These are phyloP conservation scores for Tilletia caries DNA, from an alignment of 1,284 basidiomycete genomes.

Conservation along the genomic window DNA sequence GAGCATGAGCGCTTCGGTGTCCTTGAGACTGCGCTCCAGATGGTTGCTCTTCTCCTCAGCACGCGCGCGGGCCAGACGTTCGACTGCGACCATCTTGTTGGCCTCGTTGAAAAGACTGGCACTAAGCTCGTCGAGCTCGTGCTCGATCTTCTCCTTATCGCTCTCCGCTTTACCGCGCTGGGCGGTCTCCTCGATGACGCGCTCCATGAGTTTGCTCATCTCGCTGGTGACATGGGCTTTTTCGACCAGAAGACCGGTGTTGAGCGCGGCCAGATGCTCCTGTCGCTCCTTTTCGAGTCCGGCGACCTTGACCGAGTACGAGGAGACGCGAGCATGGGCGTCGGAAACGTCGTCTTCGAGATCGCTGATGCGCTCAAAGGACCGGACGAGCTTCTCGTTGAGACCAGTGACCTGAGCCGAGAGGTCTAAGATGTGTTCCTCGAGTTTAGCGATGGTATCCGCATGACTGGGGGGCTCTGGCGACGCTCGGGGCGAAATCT, in stretches of 20 bases:
- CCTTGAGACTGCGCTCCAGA: constrained; percentile 74
- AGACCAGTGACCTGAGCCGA: constrained; percentile 84
- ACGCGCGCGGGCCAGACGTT: constrained; percentile 68
- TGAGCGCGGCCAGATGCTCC: constrained; percentile 54
- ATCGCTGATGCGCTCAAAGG: constrained; percentile 85
- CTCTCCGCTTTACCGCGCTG: constrained; percentile 81
- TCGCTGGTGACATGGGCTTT: constrained; percentile 81
- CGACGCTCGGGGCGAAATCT: background rate
- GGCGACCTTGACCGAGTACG: constrained; percentile 48
- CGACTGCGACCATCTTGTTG: constrained; percentile 69
- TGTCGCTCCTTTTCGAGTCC: constrained; percentile 61
- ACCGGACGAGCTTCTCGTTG: constrained; percentile 84
- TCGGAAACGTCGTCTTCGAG: constrained; percentile 85
- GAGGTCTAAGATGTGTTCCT: constrained; percentile 76
- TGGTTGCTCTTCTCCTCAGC: constrained; percentile 79
- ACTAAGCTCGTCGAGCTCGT: constrained; percentile 78
- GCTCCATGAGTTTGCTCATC: constrained; percentile 88
- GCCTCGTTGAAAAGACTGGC: constrained; percentile 62
- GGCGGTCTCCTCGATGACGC: constrained; percentile 86
- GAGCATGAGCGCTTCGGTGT: constrained; percentile 68
- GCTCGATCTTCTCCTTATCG: constrained; percentile 61
- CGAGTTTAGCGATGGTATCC: constrained; percentile 73
- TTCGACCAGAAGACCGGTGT: constrained; percentile 84
- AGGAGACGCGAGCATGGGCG: constrained; percentile 67
- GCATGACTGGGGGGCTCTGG: constrained; percentile 51